Conservation (phyloP, 164 flowering plant species). For the Santalum album region DNA sequence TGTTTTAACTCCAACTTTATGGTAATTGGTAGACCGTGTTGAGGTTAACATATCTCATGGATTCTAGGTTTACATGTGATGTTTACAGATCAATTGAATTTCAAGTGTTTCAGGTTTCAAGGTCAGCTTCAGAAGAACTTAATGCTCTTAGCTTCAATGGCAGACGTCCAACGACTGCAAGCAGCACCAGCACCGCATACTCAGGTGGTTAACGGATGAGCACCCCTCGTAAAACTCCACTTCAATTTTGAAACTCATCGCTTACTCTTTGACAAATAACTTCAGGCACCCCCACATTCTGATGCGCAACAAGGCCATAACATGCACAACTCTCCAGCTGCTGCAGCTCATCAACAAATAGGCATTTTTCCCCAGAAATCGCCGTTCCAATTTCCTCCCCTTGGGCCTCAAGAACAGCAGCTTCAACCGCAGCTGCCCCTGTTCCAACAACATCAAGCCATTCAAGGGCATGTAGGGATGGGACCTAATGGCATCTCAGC, state of each 20-base stretch:
- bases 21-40: too few species aligned
- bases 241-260: slow-evolving; percentile 10
- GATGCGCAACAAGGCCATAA: slow-evolving; percentile 20
- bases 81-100: background rate
- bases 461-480: slow-evolving; percentile 15
- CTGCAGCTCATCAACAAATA: slow-evolving; percentile 14
- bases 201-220: slow-evolving; percentile 19
- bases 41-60: too few species aligned
- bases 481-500: slow-evolving; percentile 14
- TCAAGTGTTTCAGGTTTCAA: slow-evolving; percentile 27
- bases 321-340: slow-evolving; percentile 18
- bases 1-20: too few species aligned
- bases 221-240: slow-evolving; percentile 9
- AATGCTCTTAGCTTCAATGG: slow-evolving; percentile 43
- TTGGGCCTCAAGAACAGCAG: slow-evolving; percentile 18
- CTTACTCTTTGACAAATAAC: background rate
- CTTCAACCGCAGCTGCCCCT: slow-evolving; percentile 16
- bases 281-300: slow-evolving; percentile 16
- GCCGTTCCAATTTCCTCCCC: slow-evolving; percentile 9
- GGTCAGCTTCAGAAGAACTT: slow-evolving; percentile 40
- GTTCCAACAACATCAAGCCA: slow-evolving; percentile 12
- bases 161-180: slow-evolving; percentile 39
- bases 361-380: background rate
- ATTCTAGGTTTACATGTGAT: background rate
- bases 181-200: slow-evolving; percentile 10